Evolutionary conservation across 2,329 filamentous ascomycete genomes (phyloP).

Genomic region (Hypocrella siamensis): DNA sequence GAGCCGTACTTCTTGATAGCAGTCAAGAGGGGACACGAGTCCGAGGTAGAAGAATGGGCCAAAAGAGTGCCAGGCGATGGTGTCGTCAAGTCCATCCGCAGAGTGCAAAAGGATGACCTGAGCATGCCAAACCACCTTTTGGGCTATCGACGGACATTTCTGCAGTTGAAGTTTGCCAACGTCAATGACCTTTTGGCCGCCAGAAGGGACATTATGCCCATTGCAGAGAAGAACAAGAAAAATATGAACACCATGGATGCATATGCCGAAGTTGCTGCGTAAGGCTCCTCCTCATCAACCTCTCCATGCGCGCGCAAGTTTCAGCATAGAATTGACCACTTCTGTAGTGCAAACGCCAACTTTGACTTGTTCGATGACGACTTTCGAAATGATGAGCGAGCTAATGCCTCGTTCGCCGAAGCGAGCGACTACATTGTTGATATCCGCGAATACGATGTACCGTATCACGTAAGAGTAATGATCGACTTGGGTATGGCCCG

Average conservation of each 20-base stretch:
- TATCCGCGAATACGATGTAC: constrained; percentile 97
- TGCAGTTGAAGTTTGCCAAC: constrained; percentile 78
- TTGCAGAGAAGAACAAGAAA: constrained; percentile 94
- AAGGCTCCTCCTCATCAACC: constrained; percentile 17
- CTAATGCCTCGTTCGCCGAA: constrained; percentile 61
- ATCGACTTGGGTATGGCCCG: constrained; percentile 62
- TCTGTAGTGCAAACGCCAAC: constrained; percentile 51
- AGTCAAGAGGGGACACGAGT: constrained; percentile 73
- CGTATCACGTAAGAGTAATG: constrained; percentile 96
- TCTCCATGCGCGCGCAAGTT: too few relatives aligned
- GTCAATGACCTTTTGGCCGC: constrained; percentile 76
- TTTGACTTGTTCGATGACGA: constrained; percentile 97
- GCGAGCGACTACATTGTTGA: constrained; percentile 96
- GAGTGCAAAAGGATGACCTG: constrained; percentile 83
- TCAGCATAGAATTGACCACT: not conserved
- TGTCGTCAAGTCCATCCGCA: constrained; percentile 60
- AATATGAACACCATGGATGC: constrained; percentile 95
- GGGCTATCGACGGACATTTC: constrained; percentile 75
- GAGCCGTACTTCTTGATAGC: constrained; percentile 94
- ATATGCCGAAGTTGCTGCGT: constrained; percentile 91
- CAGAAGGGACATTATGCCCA: constrained; percentile 67
- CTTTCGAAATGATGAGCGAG: constrained; percentile 63
- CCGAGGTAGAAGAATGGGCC: constrained; percentile 93
- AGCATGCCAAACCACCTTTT: constrained; percentile 90
- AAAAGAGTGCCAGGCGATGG: constrained; percentile 65